Base-by-base conservation (phyloP, 164 flowering plant species). In the Sextonia rubra region DNA sequence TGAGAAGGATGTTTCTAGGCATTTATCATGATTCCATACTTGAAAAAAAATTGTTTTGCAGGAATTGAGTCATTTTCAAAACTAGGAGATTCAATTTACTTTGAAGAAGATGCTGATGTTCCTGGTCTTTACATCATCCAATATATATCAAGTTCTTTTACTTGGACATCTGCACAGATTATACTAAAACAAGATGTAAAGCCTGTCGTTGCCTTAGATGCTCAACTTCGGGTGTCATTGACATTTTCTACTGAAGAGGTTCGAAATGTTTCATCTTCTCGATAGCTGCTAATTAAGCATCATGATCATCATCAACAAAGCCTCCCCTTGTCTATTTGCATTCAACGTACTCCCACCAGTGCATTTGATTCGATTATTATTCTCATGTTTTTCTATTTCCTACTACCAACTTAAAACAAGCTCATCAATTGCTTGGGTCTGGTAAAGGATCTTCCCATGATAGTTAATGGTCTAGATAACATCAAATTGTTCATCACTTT, bases 51-150 rank as follows among this genome's bases (percentile, higher is more conserved):
- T 71, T 18, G 55, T 68, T 77, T 47, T 81, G 66, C 77, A 94
- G 98, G 91, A 77, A 88, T 91, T 70, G 99, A 95, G 73, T 93
- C 98, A 68, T 95, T 95, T 77, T 95, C 99, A 27, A 95, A 93
- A 83, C 79, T 95, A 67, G 98, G 98, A 78, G 99, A 95, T 78
- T 93, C 99, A 4, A 89, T 95, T 77, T 95, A 95, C 82, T 95
- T 91, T 74, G 90, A 90, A 75, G 92, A 86, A 77, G 81, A 75
- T 47, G 91, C 88, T 48, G 65, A 75, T 15, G 68, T 44, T 72
- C 86, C 91, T 6, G 84, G 79, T 22, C 86, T 95, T 64, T 90
- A 95, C 69, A 66, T 95, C 48, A 86, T 87, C 72, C 99, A 93
- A 79, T 93, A 85, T 71, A 82, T 95, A 82, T 82, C 99, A 26